A percentile compares a stretch with the other conserved stretches of the same genome.
phyloP scores from a whole-genome alignment of 495 filamentous ascomycete species.

The Cudoniella acicularis region DNA sequence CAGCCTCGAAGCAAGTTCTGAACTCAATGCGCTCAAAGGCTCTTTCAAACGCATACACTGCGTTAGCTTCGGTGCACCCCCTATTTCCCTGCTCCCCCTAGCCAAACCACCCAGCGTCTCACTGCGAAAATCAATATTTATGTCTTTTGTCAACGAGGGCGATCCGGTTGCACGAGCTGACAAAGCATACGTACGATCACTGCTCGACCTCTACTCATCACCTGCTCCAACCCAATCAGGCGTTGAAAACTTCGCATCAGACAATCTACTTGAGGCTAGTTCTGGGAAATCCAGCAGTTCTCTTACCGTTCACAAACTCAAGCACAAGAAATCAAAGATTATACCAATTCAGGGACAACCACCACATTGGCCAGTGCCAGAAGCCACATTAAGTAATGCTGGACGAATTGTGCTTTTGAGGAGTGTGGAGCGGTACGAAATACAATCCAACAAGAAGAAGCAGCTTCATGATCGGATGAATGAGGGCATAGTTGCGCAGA shows the following conservation, averaged over 20 bases:
- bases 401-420: conserved; percentile 62
- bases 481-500: conserved; percentile 43
- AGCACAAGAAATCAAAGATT: conserved; percentile 10
- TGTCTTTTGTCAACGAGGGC: conserved; percentile 78
- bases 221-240: conserved; percentile 48
- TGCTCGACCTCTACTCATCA: conserved; percentile 64
- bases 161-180: conserved; percentile 77
- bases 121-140: conserved; percentile 62
- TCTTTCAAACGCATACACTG: conserved; percentile 77
- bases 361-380: conserved; percentile 56
- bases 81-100: conserved; percentile 66
- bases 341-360: background rate
- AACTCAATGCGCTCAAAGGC: conserved; percentile 61
- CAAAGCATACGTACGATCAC: conserved; percentile 63
- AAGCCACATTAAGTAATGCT: conserved; percentile 58
- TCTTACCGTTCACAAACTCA: conserved; percentile 9
- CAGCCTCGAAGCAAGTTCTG: conserved; percentile 48
- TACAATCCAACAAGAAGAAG: conserved; percentile 2
- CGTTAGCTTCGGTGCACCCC: conserved; percentile 77
- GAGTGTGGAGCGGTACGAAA: conserved; percentile 28
- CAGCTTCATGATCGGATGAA: conserved; percentile 39
- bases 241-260: conserved; percentile 3
- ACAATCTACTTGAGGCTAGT: conserved; percentile 5
- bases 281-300: conserved; percentile 16
- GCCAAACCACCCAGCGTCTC: conserved; percentile 46